A percentile compares a stretch with the other conserved stretches of the same genome.
Conservation (phyloP, 495 filamentous ascomycete genomes). For the Podospora anserina region DNA sequence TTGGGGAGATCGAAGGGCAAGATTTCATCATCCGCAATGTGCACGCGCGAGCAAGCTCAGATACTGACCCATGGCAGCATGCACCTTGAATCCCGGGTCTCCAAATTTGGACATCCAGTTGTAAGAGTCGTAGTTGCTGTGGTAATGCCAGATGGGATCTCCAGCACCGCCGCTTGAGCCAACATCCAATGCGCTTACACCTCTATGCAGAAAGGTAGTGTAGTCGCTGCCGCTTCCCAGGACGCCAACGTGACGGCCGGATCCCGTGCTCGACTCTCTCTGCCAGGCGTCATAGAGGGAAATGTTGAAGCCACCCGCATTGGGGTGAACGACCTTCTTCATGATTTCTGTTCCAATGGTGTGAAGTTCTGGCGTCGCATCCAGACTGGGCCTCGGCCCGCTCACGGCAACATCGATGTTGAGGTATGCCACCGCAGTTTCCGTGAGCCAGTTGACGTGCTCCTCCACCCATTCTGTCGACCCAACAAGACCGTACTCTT, state of each 20-base stretch:
- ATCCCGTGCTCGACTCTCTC: slow-evolving; percentile 42
- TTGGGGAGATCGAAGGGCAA: slow-evolving; percentile 69
- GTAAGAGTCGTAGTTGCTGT: slow-evolving; percentile 81
- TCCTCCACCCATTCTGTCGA: slow-evolving; percentile 92
- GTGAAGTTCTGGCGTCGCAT: slow-evolving; percentile 73
- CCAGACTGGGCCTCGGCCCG: slow-evolving; percentile 69
- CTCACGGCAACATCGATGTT: slow-evolving; percentile 80
- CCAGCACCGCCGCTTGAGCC: slow-evolving; percentile 56
- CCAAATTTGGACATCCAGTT: slow-evolving; percentile 76
- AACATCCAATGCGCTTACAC: slow-evolving; percentile 77
- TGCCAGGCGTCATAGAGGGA: slow-evolving; percentile 64
- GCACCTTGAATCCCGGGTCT: slow-evolving; percentile 74
- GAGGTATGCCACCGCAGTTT: slow-evolving; percentile 72
- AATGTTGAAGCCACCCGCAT: slow-evolving; percentile 43
- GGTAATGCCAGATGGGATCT: slow-evolving; percentile 60
- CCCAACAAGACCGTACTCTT: slow-evolving; percentile 81
- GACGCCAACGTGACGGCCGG: slow-evolving; percentile 55
- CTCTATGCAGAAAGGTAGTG: slow-evolving; percentile 78
- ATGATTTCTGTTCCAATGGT: slow-evolving; percentile 63
- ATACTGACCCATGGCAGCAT: slow-evolving; percentile 69
- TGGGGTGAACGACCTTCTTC: slow-evolving; percentile 57
- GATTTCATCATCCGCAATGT: slow-evolving; percentile 69
- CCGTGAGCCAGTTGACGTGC: slow-evolving; percentile 72
- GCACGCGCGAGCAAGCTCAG: slow-evolving; percentile 69
- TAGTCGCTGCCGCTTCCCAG: slow-evolving; percentile 82